Evolutionary conservation across 768 basidiomycete genomes (phyloP).

Genomic region (Suillus fuscotomentosus): DNA sequence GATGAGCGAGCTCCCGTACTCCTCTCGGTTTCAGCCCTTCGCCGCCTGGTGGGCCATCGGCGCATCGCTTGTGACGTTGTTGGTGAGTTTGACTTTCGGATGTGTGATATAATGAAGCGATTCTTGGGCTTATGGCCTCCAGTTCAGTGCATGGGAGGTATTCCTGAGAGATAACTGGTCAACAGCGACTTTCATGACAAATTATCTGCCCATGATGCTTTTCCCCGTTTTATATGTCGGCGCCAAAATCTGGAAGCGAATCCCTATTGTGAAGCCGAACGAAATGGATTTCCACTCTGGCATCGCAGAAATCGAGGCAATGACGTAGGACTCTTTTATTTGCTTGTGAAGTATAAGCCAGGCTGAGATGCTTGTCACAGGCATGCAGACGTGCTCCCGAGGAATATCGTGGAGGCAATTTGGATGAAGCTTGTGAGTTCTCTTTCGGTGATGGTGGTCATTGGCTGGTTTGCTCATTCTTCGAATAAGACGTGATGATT

Average conservation of each 20-base stretch:
- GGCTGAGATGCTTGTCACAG: slow-evolving; percentile 11
- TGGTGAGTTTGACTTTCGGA: slow-evolving; percentile 27
- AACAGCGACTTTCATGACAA: slow-evolving; percentile 38
- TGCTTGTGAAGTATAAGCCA: background rate
- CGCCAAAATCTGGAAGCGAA: slow-evolving; percentile 18
- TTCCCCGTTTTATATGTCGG: slow-evolving; percentile 48
- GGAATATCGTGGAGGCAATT: slow-evolving; percentile 23
- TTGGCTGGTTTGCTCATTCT: background rate
- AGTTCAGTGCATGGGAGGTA: slow-evolving; percentile 43
- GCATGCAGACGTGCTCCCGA: slow-evolving; percentile 26
- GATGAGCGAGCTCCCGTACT: slow-evolving; percentile 46
- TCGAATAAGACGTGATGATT: slow-evolving; percentile 13
- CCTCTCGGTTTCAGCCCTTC: slow-evolving; percentile 39
- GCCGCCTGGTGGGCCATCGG: slow-evolving; percentile 36
- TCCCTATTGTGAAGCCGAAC: background rate
- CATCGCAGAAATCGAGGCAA: slow-evolving; percentile 27
- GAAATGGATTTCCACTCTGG: slow-evolving; percentile 28
- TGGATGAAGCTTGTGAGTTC: slow-evolving; percentile 29
- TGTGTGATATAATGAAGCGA: background rate
- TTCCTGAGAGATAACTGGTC: slow-evolving; percentile 40
- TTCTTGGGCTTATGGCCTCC: background rate
- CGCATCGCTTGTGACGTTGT: slow-evolving; percentile 27
- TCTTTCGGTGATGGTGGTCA: background rate
- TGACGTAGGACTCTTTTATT: slow-evolving; percentile 19
- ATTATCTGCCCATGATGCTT: slow-evolving; percentile 39